Base-by-base conservation (phyloP, 2,329 filamentous ascomycete genomes). In the Neonectria neomacrospora region DNA sequence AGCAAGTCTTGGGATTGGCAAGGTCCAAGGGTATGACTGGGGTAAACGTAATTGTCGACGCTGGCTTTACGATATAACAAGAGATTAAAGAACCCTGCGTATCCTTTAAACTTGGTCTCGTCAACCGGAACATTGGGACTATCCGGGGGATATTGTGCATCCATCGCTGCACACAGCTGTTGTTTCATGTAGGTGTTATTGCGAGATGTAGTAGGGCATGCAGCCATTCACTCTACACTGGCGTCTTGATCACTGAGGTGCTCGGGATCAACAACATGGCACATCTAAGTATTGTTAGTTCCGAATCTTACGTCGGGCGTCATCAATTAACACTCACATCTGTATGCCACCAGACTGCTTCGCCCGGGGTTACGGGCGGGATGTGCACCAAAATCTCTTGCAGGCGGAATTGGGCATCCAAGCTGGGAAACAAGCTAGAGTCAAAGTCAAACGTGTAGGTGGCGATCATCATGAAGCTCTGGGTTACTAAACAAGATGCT, bases 1-100 rank as follows among this genome's bases (percentile, higher is more conserved):
- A 85, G 48, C 85, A 86, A 67, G 84, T 87, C 0, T 75, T 83
- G 37, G 79, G 78, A 32, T 81, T 86, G 32, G 83, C 81, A 2
- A 80, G 79, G 62, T 84, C 77, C 28, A 80, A 76, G 67, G 83
- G 80, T 28, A 80, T 82, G 22, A 88, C 86, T 2, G 85, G 85
- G 0, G 78, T 81, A 20, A 87, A 87, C 67, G 77, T 81, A 2
- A 69, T 87, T 10, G 75, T 87, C 48, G 85, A 88, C 41, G 68
- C 67, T 3, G 59, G 59, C 6, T n/a, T n/a, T 16, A 37, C 34
- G 34, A n/a, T 37, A 37, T 37, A 37, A 14, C 8, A 37, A 37
- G 5, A 3, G 12, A 11, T 34, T 10, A 11, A 16, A 12, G 14
- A 51, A 64, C 14, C 61, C 61, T 8, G 9, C 48, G 20, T 64